A percentile compares a stretch with the other conserved stretches of the same genome.
These are phyloP conservation scores for Neonectria sp. DNA, from an alignment of 2,329 filamentous ascomycete species.

Conservation along the genomic window DNA sequence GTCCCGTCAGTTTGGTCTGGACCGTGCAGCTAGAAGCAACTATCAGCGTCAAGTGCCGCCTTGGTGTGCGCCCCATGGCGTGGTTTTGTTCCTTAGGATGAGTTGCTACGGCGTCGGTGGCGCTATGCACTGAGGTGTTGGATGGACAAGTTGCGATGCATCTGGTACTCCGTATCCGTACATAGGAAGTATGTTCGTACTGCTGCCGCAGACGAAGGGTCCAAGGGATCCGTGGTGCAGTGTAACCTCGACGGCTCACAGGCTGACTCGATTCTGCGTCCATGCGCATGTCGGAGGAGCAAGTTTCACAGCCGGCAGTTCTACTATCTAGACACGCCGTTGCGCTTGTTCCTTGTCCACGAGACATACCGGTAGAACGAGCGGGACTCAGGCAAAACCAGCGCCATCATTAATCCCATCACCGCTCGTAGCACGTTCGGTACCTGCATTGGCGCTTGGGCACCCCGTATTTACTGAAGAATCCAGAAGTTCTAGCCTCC, in stretches of 20 bases:
- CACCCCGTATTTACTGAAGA: conserved; percentile 4
- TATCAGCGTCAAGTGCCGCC: background rate
- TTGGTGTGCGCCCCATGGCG: conserved; percentile 7
- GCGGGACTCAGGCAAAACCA: background rate
- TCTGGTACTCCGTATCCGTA: background rate
- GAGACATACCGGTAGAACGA: background rate
- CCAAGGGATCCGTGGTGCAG: background rate
- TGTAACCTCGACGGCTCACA: background rate
- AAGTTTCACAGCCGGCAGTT: background rate
- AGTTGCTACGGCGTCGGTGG: background rate
- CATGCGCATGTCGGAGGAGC: background rate
- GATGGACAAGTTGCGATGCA: background rate
- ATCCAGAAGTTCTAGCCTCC: conserved; percentile 3
- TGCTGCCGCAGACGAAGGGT: background rate
- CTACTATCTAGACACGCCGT: background rate
- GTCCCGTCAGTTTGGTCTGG: background rate
- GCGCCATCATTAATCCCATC: background rate
- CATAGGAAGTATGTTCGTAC: background rate
- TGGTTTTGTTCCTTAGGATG: background rate
- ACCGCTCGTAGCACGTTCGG: background rate
- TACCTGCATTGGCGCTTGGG: conserved; percentile 2
- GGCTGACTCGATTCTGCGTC: background rate
- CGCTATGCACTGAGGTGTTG: background rate
- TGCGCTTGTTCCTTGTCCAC: background rate
- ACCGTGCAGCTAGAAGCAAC: background rate